phyloP scores from a whole-genome alignment of 1,139 yeast genomes.

The Candida pseudoviswanathii region DNA sequence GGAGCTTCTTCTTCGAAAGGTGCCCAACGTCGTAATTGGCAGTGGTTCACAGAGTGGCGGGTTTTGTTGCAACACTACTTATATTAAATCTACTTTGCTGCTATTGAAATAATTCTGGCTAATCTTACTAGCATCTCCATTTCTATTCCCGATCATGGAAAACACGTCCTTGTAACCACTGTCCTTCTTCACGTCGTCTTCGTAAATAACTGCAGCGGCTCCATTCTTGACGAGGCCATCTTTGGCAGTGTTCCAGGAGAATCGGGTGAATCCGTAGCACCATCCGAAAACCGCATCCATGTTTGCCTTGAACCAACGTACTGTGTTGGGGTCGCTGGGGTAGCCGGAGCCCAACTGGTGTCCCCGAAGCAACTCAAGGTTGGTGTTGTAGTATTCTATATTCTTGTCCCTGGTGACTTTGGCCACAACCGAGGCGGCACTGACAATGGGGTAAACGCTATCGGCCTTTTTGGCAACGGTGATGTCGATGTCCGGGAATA shows the following conservation, averaged over 20 bases:
- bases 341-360: conserved; percentile 82
- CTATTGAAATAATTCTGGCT: conserved; percentile 13
- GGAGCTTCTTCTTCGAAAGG: too few relatives aligned
- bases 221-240: conserved; percentile 62
- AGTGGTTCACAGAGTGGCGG: too few relatives aligned
- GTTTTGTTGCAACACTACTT: neutral
- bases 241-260: conserved; percentile 92
- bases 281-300: conserved; percentile 86
- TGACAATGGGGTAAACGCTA: conserved; percentile 88
- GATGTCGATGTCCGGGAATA: conserved; percentile 71
- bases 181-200: conserved; percentile 30
- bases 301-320: conserved; percentile 62
- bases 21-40: too few relatives aligned
- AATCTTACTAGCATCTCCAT: conserved; percentile 3
- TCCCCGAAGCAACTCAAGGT: conserved; percentile 24
- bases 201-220: conserved; percentile 46
- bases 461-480: conserved; percentile 97
- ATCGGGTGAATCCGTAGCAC: conserved; percentile 73
- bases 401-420: conserved; percentile 90
- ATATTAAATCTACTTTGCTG: conserved; percentile 8
- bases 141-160: conserved; percentile 14
- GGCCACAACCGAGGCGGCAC: conserved; percentile 96
- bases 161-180: conserved; percentile 36
- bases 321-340: conserved; percentile 89
- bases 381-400: conserved; percentile 40